phyloP scores from a whole-genome alignment of 2,329 filamentous ascomycete species.

The Lachnellula occidentalis region DNA sequence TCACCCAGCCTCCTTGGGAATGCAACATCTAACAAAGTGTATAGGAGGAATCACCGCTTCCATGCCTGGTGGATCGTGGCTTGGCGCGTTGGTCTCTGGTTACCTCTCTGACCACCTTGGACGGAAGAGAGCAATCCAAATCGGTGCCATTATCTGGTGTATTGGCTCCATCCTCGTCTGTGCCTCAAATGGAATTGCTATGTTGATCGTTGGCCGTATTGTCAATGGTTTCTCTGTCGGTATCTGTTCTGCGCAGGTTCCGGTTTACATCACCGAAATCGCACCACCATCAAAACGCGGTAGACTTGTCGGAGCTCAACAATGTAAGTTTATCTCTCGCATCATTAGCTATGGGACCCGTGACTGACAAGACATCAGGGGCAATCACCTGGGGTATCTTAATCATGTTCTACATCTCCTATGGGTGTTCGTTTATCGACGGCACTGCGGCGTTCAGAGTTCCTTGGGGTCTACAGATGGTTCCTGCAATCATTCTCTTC shows the following conservation, averaged over 20 bases:
- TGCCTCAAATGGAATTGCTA: conserved; percentile 48
- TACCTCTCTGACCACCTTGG: conserved; percentile 52
- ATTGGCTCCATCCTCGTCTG: conserved; percentile 56
- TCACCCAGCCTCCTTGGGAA: no score
- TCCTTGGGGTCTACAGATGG: conserved; percentile 59
- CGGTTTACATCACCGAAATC: conserved; percentile 64
- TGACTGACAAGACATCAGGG: conserved; percentile 12
- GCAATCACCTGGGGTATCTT: conserved; percentile 64
- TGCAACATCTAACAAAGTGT: background rate
- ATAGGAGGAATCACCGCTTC: conserved; percentile 63
- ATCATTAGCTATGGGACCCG: background rate
- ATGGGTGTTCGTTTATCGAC: conserved; percentile 47
- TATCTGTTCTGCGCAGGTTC: conserved; percentile 57
- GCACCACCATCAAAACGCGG: conserved; percentile 54
- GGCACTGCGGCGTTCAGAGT: conserved; percentile 55
- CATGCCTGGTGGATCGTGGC: conserved; percentile 66
- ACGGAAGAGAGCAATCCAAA: conserved; percentile 43
- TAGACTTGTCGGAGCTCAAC: conserved; percentile 64
- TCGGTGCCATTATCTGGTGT: conserved; percentile 44
- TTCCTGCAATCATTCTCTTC: conserved; percentile 54
- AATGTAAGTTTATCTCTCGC: conserved; percentile 40
- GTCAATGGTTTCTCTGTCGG: conserved; percentile 62
- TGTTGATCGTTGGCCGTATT: conserved; percentile 49
- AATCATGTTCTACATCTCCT: conserved; percentile 65
- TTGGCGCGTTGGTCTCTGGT: conserved; percentile 57